These are phyloP conservation scores for Arctium minus DNA, from an alignment of 129 eudicot species.

Conservation along the genomic window DNA sequence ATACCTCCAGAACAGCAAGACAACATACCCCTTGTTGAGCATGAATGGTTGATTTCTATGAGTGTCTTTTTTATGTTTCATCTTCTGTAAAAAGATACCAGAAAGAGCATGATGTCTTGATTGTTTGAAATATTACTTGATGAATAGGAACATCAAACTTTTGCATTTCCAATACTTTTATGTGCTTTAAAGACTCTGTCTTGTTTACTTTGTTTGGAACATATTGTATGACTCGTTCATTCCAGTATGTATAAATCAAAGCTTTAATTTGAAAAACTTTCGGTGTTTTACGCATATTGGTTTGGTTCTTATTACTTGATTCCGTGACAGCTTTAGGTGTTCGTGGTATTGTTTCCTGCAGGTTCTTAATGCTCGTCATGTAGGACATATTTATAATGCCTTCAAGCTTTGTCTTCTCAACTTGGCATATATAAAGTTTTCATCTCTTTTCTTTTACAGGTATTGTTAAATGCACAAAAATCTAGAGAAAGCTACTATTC, in stretches of 20 bases:
- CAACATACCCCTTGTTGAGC: neutral
- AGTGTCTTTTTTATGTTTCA: neutral
- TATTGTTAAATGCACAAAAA: conserved; percentile 60
- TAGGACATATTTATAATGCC: neutral
- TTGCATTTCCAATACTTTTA: neutral
- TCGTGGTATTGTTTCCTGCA: neutral
- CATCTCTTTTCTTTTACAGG: conserved; percentile 38
- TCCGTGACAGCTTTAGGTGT: neutral
- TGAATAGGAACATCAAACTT: neutral
- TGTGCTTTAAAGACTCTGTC: neutral
- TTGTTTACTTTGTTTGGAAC: neutral
- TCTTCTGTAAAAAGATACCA: neutral
- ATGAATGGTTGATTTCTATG: neutral
- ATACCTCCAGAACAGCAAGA: neutral
- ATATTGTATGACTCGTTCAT: neutral
- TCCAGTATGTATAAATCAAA: neutral
- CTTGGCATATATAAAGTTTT: neutral
- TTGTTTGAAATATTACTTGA: neutral
- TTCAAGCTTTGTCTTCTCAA: neutral
- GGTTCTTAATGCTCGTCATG: neutral
- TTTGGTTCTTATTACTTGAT: neutral
- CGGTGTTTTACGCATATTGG: neutral
- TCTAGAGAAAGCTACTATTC: conserved; percentile 60
- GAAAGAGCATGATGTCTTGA: neutral
- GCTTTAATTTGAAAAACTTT: neutral